These are phyloP conservation scores for Alternaria triticina DNA, from an alignment of 2,329 filamentous ascomycete species.

Conservation along the genomic window DNA sequence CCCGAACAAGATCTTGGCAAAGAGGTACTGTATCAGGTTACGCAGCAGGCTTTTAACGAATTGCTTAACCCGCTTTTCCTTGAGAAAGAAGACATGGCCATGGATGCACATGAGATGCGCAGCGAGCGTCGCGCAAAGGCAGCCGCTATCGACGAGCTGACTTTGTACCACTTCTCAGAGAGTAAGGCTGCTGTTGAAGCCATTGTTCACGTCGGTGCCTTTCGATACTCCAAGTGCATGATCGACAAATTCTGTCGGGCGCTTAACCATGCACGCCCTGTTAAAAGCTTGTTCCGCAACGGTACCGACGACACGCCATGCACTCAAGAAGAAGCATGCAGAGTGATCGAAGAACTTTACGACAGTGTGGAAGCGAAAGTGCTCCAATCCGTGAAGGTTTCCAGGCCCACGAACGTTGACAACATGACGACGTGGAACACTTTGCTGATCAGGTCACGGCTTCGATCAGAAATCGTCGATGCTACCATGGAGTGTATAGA, in stretches of 20 bases:
- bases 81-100: slow-evolving; percentile 75
- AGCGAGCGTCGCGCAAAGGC: slow-evolving; percentile 34
- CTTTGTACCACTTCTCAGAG: slow-evolving; percentile 21
- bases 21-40: slow-evolving; percentile 89
- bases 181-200: slow-evolving; percentile 19
- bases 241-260: slow-evolving; percentile 27
- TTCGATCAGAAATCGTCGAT: slow-evolving; percentile 27
- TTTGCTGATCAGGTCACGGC: slow-evolving; percentile 29
- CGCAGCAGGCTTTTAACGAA: slow-evolving; percentile 92
- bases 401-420: slow-evolving; percentile 14
- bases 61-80: slow-evolving; percentile 87
- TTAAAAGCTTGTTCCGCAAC: slow-evolving; percentile 15
- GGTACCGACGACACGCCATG: slow-evolving; percentile 3
- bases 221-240: slow-evolving; percentile 34
- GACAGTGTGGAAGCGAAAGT: slow-evolving; percentile 23
- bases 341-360: slow-evolving; percentile 18
- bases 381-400: slow-evolving; percentile 12
- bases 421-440: slow-evolving; percentile 30
- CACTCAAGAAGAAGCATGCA: slow-evolving; percentile 5
- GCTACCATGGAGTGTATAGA: slow-evolving; percentile 19
- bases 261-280: slow-evolving; percentile 8
- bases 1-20: slow-evolving; percentile 83
- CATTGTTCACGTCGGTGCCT: slow-evolving; percentile 30
- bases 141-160: slow-evolving; percentile 24
- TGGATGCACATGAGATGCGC: slow-evolving; percentile 62